Conservation (phyloP, 257 asterid genomes). For the Solanum tacnaense region DNA sequence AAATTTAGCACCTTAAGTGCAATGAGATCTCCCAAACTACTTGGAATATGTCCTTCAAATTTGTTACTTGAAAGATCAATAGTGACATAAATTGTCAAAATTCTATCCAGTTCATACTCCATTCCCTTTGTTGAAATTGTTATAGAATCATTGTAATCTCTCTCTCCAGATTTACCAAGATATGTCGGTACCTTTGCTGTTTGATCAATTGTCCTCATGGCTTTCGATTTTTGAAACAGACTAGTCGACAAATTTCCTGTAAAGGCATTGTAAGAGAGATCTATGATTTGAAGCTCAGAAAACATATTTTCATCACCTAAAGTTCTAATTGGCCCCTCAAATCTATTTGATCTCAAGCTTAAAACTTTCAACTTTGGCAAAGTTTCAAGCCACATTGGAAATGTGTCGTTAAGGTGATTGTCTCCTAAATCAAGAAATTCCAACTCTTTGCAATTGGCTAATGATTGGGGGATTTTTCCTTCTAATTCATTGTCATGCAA, state of each 20-base stretch:
- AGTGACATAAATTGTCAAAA: background rate
- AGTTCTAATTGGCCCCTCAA: background rate
- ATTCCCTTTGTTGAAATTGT: background rate
- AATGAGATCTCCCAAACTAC: background rate
- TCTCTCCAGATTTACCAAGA: background rate
- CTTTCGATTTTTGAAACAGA: background rate
- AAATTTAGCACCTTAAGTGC: background rate
- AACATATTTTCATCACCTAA: background rate
- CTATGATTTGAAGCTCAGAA: background rate
- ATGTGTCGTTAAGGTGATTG: background rate
- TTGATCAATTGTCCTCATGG: background rate
- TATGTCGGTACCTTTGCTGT: background rate
- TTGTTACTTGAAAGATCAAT: background rate
- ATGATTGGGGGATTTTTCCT: background rate
- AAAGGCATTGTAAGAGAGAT: background rate
- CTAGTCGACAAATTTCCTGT: background rate
- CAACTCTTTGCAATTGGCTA: background rate
- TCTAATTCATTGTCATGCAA: background rate
- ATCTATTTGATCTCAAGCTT: background rate
- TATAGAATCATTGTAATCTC: background rate
- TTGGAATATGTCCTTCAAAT: background rate
- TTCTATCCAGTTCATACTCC: background rate
- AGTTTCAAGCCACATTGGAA: background rate
- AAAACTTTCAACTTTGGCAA: background rate
- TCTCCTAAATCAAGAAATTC: background rate